A percentile compares a stretch with the other conserved stretches of the same genome.
phyloP scores from a whole-genome alignment of 257 asterid species.

The Solanum habrochaites region DNA sequence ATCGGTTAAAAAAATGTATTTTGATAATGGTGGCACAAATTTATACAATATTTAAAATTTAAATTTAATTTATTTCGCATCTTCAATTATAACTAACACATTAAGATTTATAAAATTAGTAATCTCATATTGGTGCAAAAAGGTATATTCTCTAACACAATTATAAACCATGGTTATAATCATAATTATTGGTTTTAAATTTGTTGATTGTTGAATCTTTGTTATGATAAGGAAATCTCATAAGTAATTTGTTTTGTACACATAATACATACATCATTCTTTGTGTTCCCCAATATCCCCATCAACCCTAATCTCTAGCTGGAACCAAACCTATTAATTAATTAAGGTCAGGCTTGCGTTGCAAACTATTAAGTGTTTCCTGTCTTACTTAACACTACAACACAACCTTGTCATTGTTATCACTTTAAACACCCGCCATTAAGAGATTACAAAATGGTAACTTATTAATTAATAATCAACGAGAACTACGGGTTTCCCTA shows the following conservation, averaged over 20 bases:
- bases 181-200: neutral
- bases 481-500: neutral
- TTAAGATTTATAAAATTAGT: neutral
- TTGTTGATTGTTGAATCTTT: neutral
- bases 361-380: neutral
- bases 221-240: neutral
- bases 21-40: neutral
- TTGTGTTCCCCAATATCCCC: conserved; percentile 7
- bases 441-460: neutral
- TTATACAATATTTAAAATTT: neutral
- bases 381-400: neutral
- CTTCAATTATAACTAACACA: neutral
- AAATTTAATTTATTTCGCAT: neutral
- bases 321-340: neutral
- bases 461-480: neutral
- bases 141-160: neutral
- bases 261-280: conserved; percentile 1
- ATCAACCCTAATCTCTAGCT: conserved; percentile 9
- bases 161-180: neutral
- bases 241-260: neutral
- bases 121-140: neutral
- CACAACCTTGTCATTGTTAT: neutral
- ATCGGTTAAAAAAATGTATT: neutral
- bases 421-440: neutral
- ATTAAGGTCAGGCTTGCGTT: neutral